Percentiles rank a stretch among this genome's conserved stretches.
Evolutionary conservation across 139 green algal species (phyloP).

Genomic region (Deuterostichococcus epilithicus): DNA sequence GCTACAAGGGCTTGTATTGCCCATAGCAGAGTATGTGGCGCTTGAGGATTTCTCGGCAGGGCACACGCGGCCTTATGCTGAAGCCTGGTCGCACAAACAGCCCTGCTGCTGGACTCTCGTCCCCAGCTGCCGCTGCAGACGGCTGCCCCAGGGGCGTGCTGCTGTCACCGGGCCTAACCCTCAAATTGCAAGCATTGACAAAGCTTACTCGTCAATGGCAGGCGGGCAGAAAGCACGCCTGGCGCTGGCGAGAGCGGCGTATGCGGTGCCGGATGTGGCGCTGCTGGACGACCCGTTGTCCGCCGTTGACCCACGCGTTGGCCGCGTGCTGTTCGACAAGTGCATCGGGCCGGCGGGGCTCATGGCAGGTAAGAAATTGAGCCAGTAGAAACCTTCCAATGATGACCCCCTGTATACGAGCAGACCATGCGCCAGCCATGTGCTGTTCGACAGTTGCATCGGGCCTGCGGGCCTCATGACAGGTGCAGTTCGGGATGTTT

Average conservation of each 20-base stretch:
- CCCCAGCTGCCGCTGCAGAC: no score
- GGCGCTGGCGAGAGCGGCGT: slow-evolving; percentile 72
- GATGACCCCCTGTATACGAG: no score
- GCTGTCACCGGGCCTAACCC: no score
- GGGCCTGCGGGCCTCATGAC: no score
- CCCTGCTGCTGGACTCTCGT: no score
- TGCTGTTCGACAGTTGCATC: no score
- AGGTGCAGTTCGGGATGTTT: no score
- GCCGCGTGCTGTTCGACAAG: slow-evolving; percentile 50
- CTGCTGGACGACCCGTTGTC: slow-evolving; percentile 87
- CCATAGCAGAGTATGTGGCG: not conserved
- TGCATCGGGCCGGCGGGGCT: slow-evolving; percentile 67
- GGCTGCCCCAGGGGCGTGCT: no score
- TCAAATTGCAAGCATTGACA: no score
- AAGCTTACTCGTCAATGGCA: not conserved
- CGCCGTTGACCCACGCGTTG: slow-evolving; percentile 83
- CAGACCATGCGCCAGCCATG: no score
- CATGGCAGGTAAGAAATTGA: slow-evolving; percentile 38
- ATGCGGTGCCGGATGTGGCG: slow-evolving; percentile 53
- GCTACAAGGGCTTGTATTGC: not conserved
- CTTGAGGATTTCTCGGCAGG: not conserved
- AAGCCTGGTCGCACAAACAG: no score
- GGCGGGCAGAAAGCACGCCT: slow-evolving; percentile 75
- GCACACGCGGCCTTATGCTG: not conserved
- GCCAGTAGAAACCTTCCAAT: no score